Evolutionary conservation across 2,329 filamentous ascomycete species (phyloP).

Genomic region (Grosmannia penicillata): DNA sequence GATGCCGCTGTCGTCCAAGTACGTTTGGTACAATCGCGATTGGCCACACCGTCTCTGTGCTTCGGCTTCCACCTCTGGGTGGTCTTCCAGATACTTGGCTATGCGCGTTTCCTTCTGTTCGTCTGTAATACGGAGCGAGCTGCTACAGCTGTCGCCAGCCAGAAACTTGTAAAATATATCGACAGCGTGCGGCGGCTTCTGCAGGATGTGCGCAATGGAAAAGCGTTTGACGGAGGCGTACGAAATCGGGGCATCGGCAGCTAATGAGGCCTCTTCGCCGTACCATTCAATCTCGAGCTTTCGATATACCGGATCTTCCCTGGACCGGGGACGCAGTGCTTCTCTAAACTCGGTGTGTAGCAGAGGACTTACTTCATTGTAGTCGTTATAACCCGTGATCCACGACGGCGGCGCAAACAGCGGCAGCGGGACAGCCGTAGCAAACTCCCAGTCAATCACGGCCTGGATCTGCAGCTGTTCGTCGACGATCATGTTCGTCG

Average conservation of each 20-base stretch:
- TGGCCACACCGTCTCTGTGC: background rate
- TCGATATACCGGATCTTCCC: background rate
- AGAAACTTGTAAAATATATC: constrained; percentile 1
- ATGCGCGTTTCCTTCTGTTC: background rate
- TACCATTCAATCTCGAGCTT: constrained; percentile 3
- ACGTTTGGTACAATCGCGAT: background rate
- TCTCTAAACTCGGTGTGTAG: constrained; percentile 1
- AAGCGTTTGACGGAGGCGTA: background rate
- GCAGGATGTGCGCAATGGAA: background rate
- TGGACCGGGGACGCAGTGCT: background rate
- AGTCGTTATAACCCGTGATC: constrained; percentile 7
- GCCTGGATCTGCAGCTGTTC: constrained; percentile 11
- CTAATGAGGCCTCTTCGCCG: background rate
- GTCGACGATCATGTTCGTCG: constrained; percentile 15
- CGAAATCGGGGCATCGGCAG: background rate
- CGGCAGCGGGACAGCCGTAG: constrained; percentile 5
- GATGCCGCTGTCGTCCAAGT: constrained; percentile 1
- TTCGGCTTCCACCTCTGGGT: constrained; percentile 1
- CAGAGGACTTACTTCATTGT: background rate
- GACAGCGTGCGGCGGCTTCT: constrained; percentile 1
- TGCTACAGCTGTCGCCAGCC: background rate
- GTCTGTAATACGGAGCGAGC: background rate
- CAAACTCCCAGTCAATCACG: constrained; percentile 16
- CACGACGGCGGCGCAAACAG: constrained; percentile 9
- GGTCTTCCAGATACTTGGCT: background rate